phyloP scores from a whole-genome alignment of 1,284 basidiomycete species.

The Serendipita sp. region DNA sequence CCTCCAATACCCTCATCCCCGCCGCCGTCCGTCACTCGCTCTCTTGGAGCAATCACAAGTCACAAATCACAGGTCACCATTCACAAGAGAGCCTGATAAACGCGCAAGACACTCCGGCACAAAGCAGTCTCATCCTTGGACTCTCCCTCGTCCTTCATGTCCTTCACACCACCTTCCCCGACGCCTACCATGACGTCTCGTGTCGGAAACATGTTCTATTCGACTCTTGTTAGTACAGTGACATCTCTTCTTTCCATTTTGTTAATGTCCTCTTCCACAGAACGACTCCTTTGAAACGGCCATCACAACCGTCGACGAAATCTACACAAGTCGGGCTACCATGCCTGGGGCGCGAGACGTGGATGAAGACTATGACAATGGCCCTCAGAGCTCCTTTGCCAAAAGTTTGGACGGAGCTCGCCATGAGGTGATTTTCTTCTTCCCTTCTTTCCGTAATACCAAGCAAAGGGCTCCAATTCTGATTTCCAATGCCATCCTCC shows the following conservation, averaged over 20 bases:
- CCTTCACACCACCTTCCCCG: background rate
- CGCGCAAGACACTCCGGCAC: too few relatives aligned
- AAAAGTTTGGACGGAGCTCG: background rate
- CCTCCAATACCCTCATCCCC: background rate
- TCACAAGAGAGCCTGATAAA: too few relatives aligned
- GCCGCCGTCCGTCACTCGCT: background rate
- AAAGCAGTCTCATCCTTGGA: too few relatives aligned
- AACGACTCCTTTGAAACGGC: slow-evolving; percentile 5
- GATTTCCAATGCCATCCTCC: background rate
- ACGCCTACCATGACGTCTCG: background rate
- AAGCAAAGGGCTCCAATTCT: background rate
- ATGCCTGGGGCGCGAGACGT: slow-evolving; percentile 3
- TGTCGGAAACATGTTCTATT: background rate
- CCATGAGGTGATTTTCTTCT: background rate
- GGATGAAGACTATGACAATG: slow-evolving; percentile 5
- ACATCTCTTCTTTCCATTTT: background rate
- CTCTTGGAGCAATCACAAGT: too few relatives aligned
- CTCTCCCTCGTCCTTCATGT: too few relatives aligned
- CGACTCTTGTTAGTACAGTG: background rate
- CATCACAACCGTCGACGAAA: background rate
- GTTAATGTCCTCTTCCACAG: background rate
- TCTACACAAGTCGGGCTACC: background rate
- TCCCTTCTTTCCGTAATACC: background rate
- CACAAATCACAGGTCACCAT: too few relatives aligned
- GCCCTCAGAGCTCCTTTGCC: background rate